Evolutionary conservation across 2,329 filamentous ascomycete species (phyloP).

Genomic region (Fonsecaea monophora): DNA sequence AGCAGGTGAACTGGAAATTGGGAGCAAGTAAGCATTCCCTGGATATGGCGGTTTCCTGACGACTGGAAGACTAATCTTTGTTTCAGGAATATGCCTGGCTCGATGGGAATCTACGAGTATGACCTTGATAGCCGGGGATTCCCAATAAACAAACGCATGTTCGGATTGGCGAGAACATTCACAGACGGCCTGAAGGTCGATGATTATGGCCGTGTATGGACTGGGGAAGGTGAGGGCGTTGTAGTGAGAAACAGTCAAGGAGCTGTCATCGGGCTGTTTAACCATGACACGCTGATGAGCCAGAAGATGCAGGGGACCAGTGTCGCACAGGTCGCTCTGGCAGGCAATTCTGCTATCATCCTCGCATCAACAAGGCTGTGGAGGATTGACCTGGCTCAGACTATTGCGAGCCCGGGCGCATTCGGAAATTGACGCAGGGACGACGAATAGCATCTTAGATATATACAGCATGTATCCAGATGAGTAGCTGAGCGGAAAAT

Average conservation of each 20-base stretch:
- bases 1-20: neutral
- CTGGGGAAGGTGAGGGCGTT: neutral
- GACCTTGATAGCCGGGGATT: constrained; percentile 1
- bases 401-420: neutral
- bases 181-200: neutral
- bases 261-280: neutral
- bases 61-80: neutral
- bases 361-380: neutral
- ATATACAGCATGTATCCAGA: too few relatives aligned
- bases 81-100: neutral
- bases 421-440: neutral
- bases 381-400: neutral
- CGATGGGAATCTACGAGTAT: neutral
- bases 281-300: neutral
- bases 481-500: too few relatives aligned
- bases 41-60: neutral
- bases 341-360: neutral
- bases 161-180: neutral
- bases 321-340: neutral
- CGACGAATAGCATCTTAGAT: neutral
- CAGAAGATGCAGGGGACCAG: neutral
- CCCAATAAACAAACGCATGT: neutral
- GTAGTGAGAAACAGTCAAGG: neutral
- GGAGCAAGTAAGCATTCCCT: neutral
- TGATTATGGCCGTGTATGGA: neutral